These are phyloP conservation scores for Lepraria neglecta DNA, from an alignment of 495 filamentous ascomycete species.

Conservation along the genomic window DNA sequence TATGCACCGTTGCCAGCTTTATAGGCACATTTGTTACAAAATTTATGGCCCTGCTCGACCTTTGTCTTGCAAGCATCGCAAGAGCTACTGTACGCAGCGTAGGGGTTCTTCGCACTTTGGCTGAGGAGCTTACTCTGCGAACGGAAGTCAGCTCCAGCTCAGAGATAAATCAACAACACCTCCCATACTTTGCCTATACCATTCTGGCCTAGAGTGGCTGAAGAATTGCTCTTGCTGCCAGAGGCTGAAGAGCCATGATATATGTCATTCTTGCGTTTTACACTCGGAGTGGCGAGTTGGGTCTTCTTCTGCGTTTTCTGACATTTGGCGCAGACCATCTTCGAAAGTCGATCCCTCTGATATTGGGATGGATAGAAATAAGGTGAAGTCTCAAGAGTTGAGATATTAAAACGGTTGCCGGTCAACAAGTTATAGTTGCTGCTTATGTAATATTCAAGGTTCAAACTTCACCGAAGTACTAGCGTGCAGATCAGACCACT, in stretches of 20 bases:
- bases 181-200: conserved; percentile 48
- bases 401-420: no score
- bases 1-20: conserved; percentile 50
- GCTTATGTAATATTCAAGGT: no score
- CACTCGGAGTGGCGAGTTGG: conserved; percentile 58
- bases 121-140: conserved; percentile 60
- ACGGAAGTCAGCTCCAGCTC: conserved; percentile 3
- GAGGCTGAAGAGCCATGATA: conserved; percentile 58
- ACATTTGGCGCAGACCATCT: conserved; percentile 67
- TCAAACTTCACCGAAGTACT: no score
- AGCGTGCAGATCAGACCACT: background rate
- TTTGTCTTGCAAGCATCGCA: conserved; percentile 60
- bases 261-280: conserved; percentile 66
- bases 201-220: conserved; percentile 51
- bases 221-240: conserved; percentile 30
- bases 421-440: no score
- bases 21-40: conserved; percentile 62
- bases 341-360: conserved; percentile 13
- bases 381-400: no score
- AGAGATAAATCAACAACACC: background rate
- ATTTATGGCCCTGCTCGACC: conserved; percentile 54
- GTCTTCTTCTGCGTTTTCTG: conserved; percentile 56
- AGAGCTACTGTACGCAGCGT: conserved; percentile 58
- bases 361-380: background rate
- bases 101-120: conserved; percentile 62